Evolutionary conservation across 768 basidiomycete genomes (phyloP), one percentile per base, ranked within the genome.

Genomic region (Auricularia sp.): DNA sequence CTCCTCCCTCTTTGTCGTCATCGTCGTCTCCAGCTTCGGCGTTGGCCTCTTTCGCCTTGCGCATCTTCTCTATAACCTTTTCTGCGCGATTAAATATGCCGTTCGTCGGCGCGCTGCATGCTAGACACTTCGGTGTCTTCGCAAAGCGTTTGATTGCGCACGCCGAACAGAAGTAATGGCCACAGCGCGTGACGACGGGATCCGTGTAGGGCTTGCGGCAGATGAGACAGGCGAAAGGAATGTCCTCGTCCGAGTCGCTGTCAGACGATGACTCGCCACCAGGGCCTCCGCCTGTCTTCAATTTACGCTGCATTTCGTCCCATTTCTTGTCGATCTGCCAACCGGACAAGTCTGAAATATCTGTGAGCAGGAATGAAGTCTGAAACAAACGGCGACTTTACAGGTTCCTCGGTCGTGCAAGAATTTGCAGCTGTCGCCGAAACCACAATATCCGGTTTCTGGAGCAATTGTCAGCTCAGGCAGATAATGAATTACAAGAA

Each of bases 381-480:
- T 29, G 29, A 24, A 14, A 58, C 10, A 58, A 10, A 42, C 7
- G 47, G 47, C 16, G 34, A 85, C 90, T 74, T 74, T 71, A 92
- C 91, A 94, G 42, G 92, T 94, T 65, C 96, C 95, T 71, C 96
- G 88, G 76, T 98, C 97, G 77, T 98, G 97, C 73, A 98, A 81
- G 80, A 98, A 98, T 81, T 98, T 98, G 77, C 97, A 99, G 3
- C 94, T 94, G 76, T 99, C 97, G 36, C 97, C 97, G 75, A 96
- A 99, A 24, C 97, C 97, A 76, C 97, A 99, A 74, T 92, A 99
- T 0, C 97, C 97, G 62, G 97, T 99, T 79, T 98, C 96, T 96
- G 71, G 42, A 67, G 18, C 37, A 59, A 37, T 16, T 14, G n/a
- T 69, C 62, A 67, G 65, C 34, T 29, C 61, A 5, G 45, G 18